These are phyloP conservation scores for barrel medic (Medicago truncatula) DNA, from an alignment of 306 rosid genomes.

Conservation along the genomic window DNA sequence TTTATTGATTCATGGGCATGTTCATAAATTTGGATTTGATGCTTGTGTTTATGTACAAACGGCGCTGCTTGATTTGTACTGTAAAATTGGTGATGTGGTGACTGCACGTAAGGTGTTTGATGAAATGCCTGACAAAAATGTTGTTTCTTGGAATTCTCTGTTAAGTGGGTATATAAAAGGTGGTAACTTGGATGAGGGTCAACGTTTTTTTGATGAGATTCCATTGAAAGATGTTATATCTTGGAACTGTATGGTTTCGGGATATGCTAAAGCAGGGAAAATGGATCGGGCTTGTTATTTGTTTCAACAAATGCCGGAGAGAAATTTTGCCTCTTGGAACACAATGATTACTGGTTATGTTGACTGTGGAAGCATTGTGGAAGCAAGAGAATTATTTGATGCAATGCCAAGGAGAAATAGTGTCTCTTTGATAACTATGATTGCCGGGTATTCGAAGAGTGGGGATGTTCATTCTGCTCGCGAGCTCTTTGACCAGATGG, in stretches of 20 bases:
- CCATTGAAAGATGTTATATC: conserved; percentile 70
- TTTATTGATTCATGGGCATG: conserved; percentile 67
- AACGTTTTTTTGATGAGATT: conserved; percentile 58
- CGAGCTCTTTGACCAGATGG: conserved; percentile 59
- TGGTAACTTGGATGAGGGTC: conserved; percentile 59
- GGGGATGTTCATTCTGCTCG: conserved; percentile 72
- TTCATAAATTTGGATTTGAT: conserved; percentile 57
- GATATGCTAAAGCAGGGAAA: conserved; percentile 57
- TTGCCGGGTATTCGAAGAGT: conserved; percentile 65
- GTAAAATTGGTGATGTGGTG: conserved; percentile 58
- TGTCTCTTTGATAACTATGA: conserved; percentile 69
- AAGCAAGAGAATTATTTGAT: conserved; percentile 61
- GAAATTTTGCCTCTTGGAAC: conserved; percentile 73
- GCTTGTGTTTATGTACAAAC: conserved; percentile 75
- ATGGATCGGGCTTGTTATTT: conserved; percentile 61
- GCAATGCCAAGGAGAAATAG: conserved; percentile 62
- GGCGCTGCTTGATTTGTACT: conserved; percentile 66
- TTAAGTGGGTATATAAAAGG: conserved; percentile 64
- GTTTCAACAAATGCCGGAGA: conserved; percentile 68
- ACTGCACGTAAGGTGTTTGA: conserved; percentile 64
- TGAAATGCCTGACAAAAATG: conserved; percentile 65
- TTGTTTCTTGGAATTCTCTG: conserved; percentile 84
- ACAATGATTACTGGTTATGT: conserved; percentile 68
- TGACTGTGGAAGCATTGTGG: conserved; percentile 50
- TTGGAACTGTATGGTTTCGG: conserved; percentile 78